These are phyloP conservation scores for Alloteropsis semialata DNA, from an alignment of 176 grass and related monocot species.

Conservation along the genomic window DNA sequence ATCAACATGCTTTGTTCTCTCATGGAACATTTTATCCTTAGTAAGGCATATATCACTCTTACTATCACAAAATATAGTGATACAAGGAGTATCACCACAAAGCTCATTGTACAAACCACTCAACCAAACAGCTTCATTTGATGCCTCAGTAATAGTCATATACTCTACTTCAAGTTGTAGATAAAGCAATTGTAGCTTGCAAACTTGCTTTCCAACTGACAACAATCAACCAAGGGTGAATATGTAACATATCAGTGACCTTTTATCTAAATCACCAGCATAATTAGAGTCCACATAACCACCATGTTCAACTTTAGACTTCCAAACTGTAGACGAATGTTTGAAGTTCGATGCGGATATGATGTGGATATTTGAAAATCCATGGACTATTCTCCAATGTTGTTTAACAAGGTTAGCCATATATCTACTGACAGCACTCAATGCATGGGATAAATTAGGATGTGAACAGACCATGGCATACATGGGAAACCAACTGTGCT, in stretches of 20 bases:
- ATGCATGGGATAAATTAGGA: neutral
- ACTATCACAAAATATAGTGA: too few species aligned
- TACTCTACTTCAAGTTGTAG: too few species aligned
- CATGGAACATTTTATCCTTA: too few species aligned
- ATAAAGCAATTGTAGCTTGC: neutral
- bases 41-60: too few species aligned
- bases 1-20: too few species aligned
- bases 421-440: neutral
- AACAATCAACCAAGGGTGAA: neutral
- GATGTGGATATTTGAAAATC: neutral
- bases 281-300: constrained; percentile 28
- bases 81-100: too few species aligned
- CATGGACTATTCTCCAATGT: neutral
- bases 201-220: neutral
- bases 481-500: neutral
- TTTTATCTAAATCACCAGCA: constrained; percentile 1
- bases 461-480: constrained; percentile 7
- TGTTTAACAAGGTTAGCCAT: neutral
- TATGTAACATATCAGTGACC: constrained; percentile 5
- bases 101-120: too few species aligned
- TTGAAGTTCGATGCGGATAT: neutral
- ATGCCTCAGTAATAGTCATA: neutral
- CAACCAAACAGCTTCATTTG: too few species aligned
- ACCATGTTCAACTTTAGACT: neutral
- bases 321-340: neutral